phyloP scores from a whole-genome alignment of 1,284 basidiomycete species.

The Cryptococcus hybrid region DNA sequence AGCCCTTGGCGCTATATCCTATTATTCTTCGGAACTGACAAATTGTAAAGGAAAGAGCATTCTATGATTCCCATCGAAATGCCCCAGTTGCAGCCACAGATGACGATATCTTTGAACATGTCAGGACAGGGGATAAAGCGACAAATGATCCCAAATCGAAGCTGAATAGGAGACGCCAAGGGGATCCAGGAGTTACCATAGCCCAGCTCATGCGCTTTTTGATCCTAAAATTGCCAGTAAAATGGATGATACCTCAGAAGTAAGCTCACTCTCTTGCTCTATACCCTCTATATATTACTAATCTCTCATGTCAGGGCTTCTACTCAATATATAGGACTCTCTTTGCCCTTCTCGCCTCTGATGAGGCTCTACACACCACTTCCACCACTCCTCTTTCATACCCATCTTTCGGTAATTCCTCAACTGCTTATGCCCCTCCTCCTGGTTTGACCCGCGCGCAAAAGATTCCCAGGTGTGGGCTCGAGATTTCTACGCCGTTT shows the following conservation, averaged over 20 bases:
- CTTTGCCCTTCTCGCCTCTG: slow-evolving; percentile 77
- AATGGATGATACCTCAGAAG: slow-evolving; percentile 68
- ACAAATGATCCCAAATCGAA: slow-evolving; percentile 52
- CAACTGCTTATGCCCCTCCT: slow-evolving; percentile 60
- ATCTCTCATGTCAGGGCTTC: slow-evolving; percentile 64
- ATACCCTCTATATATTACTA: slow-evolving; percentile 4
- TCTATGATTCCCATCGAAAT: slow-evolving; percentile 95
- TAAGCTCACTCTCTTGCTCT: slow-evolving; percentile 44
- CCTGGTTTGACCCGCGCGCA: slow-evolving; percentile 54
- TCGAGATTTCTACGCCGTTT: slow-evolving; percentile 78
- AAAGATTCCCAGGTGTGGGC: slow-evolving; percentile 53
- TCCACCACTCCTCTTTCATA: slow-evolving; percentile 54
- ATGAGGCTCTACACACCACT: slow-evolving; percentile 67
- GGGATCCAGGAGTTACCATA: slow-evolving; percentile 74
- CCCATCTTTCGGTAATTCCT: slow-evolving; percentile 80
- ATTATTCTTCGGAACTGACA: neutral
- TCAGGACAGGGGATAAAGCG: slow-evolving; percentile 61
- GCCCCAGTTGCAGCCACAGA: slow-evolving; percentile 81
- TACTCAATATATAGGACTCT: slow-evolving; percentile 87
- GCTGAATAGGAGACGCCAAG: slow-evolving; percentile 58
- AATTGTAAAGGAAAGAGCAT: slow-evolving; percentile 76
- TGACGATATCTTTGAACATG: slow-evolving; percentile 79
- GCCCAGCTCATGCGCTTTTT: slow-evolving; percentile 84
- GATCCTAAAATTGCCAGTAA: slow-evolving; percentile 70
- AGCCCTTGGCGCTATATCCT: slow-evolving; percentile 23